phyloP scores from a whole-genome alignment of 2,329 filamentous ascomycete genomes.

The Exophiala aquamarina region DNA sequence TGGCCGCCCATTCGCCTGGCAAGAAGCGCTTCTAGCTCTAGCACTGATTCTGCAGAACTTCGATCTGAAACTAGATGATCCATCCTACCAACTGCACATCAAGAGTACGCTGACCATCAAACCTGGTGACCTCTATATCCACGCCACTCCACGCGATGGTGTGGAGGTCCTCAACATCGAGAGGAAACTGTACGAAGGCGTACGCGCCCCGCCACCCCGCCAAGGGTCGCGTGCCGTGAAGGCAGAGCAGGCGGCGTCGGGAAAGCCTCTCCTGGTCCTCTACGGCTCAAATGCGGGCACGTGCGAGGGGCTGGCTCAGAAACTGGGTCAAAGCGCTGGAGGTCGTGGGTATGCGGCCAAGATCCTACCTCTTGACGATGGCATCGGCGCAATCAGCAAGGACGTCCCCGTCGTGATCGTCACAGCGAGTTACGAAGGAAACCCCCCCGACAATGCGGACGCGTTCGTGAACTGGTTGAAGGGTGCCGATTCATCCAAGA shows the following conservation, averaged over 20 bases:
- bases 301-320: constrained; percentile 67
- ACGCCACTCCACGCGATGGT: constrained; percentile 54
- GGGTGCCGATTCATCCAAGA: constrained; percentile 47
- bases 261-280: constrained; percentile 61
- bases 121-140: constrained; percentile 61
- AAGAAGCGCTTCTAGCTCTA: constrained; percentile 64
- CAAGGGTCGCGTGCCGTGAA: constrained; percentile 11
- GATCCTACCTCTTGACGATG: constrained; percentile 61
- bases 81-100: constrained; percentile 43
- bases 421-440: constrained; percentile 71
- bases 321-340: constrained; percentile 59
- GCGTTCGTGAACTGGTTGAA: constrained; percentile 69
- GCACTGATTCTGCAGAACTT: constrained; percentile 70
- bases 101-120: constrained; percentile 43
- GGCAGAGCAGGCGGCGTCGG: background rate
- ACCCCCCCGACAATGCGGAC: constrained; percentile 70
- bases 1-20: constrained; percentile 71
- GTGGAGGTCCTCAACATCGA: constrained; percentile 47
- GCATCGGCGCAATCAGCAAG: constrained; percentile 59
- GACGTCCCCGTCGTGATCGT: constrained; percentile 65
- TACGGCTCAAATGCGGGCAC: constrained; percentile 76
- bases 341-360: constrained; percentile 60
- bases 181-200: constrained; percentile 32
- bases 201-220: constrained; percentile 6
- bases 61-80: constrained; percentile 63